phyloP scores from a whole-genome alignment of 306 rosid genomes.

The Cicer bijugum region DNA sequence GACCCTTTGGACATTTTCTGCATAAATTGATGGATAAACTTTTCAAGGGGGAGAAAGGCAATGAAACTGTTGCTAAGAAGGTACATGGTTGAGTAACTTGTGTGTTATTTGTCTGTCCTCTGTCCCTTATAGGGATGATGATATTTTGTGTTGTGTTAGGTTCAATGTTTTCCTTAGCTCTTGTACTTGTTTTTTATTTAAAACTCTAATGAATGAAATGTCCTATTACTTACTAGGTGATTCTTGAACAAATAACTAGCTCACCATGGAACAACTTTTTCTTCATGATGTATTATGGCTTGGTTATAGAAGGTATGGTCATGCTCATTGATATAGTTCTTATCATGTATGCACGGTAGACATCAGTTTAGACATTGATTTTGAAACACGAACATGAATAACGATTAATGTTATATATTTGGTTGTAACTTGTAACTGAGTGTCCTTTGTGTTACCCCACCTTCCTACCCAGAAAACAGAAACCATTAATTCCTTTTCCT shows the following conservation, averaged over 20 bases:
- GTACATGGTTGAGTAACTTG: constrained; percentile 41
- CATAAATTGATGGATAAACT: constrained; percentile 85
- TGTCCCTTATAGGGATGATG: background rate
- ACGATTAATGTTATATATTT: background rate
- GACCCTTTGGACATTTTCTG: constrained; percentile 92
- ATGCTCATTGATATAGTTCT: background rate
- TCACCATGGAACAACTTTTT: constrained; percentile 91
- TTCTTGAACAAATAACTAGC: constrained; percentile 80
- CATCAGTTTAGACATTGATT: background rate
- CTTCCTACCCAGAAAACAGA: constrained; percentile 3
- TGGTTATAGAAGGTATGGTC: constrained; percentile 83
- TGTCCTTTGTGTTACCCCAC: constrained; percentile 1
- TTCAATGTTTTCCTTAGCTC: constrained; percentile 6
- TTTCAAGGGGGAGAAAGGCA: constrained; percentile 81
- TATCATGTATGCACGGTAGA: background rate
- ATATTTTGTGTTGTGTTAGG: constrained; percentile 22
- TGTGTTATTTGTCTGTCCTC: constrained; percentile 19
- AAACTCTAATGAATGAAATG: constrained; percentile 41
- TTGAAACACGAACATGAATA: constrained; percentile 4
- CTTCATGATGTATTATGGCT: constrained; percentile 88
- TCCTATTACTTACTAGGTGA: constrained; percentile 59
- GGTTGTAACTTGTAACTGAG: constrained; percentile 27
- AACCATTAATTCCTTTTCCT: background rate
- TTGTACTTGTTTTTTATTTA: constrained; percentile 13
- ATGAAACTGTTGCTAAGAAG: constrained; percentile 79